phyloP scores from a whole-genome alignment of 2,329 filamentous ascomycete genomes.

The Madurella mycetomatis region DNA sequence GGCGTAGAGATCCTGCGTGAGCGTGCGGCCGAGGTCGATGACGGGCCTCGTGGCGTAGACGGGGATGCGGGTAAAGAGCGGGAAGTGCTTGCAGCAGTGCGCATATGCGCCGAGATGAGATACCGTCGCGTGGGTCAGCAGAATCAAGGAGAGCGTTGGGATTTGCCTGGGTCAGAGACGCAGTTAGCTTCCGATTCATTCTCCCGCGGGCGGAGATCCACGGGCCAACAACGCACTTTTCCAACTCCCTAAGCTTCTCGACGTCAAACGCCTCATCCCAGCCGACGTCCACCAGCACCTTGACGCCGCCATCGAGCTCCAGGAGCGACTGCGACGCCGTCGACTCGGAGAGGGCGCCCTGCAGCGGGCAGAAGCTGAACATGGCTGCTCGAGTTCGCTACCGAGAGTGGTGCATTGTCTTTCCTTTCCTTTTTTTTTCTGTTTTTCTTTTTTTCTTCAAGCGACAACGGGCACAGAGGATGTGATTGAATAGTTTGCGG shows the following conservation, averaged over 20 bases:
- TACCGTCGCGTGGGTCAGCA: conserved; percentile 89
- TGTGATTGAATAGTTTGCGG: no score
- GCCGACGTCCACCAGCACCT: conserved; percentile 88
- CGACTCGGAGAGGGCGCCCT: conserved; percentile 85
- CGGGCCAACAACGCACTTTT: conserved; percentile 56
- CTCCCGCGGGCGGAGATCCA: background rate
- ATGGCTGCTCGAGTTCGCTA: conserved; percentile 48
- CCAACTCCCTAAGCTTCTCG: conserved; percentile 76
- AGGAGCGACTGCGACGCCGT: conserved; percentile 90
- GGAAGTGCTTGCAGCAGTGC: conserved; percentile 95
- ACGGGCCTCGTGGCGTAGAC: conserved; percentile 93
- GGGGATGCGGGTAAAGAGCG: conserved; percentile 84
- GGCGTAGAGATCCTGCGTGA: conserved; percentile 87
- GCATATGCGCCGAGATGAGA: conserved; percentile 90
- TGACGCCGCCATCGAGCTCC: conserved; percentile 94
- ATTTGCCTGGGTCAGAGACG: conserved; percentile 61
- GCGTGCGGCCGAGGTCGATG: conserved; percentile 83
- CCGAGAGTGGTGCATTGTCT: conserved; percentile 10
- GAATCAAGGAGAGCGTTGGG: conserved; percentile 85
- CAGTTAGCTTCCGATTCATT: conserved; percentile 16
- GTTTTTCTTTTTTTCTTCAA: background rate
- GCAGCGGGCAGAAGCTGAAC: conserved; percentile 93
- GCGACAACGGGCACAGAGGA: background rate
- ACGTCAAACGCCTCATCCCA: conserved; percentile 93
- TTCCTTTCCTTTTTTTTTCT: background rate